Conservation (phyloP, 2,329 filamentous ascomycete species). For the Neophaeococcomyces mojaviensis region DNA sequence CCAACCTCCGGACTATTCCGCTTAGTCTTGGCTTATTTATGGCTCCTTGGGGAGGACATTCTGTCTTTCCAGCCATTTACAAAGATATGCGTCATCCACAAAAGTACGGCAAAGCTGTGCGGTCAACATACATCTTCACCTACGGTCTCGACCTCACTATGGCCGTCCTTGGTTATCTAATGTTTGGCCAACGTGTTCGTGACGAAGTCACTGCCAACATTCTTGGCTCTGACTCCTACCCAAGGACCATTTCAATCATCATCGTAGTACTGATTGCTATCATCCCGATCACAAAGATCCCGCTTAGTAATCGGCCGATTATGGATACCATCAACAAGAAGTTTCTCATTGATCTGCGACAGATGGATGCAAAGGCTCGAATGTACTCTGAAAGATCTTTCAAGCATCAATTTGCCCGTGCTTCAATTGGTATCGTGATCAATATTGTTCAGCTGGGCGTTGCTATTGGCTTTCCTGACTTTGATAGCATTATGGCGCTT, state of each 20-base stretch:
- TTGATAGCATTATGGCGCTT: conserved; percentile 85
- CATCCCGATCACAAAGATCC: conserved; percentile 93
- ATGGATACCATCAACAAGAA: conserved; percentile 77
- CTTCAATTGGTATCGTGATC: conserved; percentile 56
- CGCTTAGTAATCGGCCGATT: conserved; percentile 75
- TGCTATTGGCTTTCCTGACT: conserved; percentile 65
- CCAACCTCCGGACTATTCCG: conserved; percentile 79
- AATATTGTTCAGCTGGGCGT: conserved; percentile 68
- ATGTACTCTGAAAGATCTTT: conserved; percentile 35
- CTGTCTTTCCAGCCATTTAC: conserved; percentile 78
- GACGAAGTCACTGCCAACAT: conserved; percentile 92
- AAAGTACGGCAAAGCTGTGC: conserved; percentile 68
- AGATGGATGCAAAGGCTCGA: conserved; percentile 25
- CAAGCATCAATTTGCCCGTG: conserved; percentile 52
- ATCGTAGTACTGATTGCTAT: conserved; percentile 84
- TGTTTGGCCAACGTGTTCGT: conserved; percentile 85
- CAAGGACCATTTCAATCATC: conserved; percentile 62
- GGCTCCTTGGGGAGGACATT: conserved; percentile 66
- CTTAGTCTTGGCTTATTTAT: conserved; percentile 86
- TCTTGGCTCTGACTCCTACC: conserved; percentile 59
- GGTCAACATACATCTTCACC: conserved; percentile 79
- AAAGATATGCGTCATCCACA: conserved; percentile 72
- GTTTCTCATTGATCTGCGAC: conserved; percentile 59
- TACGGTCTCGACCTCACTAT: conserved; percentile 75
- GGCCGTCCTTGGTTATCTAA: conserved; percentile 75